Percentiles rank a stretch among this genome's conserved stretches.
phyloP scores from a whole-genome alignment of 169 alveolate genomes.

The Eimeria sp. region DNA sequence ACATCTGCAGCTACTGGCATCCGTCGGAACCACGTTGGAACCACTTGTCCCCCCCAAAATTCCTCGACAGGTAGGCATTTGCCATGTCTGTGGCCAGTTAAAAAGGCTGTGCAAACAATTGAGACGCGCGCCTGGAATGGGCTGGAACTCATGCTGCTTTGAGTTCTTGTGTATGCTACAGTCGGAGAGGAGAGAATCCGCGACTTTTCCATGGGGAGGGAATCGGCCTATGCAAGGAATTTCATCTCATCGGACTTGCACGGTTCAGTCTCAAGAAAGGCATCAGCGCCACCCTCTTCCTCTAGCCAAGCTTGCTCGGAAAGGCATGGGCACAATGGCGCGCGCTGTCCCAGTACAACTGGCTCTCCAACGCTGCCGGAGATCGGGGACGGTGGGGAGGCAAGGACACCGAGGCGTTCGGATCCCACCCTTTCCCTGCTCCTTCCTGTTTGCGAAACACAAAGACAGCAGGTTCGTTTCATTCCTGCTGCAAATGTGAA shows the following conservation, averaged over 20 bases:
- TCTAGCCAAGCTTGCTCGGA: background rate
- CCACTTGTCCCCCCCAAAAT: background rate
- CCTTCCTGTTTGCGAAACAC: background rate
- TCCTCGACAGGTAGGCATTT: constrained; percentile 13
- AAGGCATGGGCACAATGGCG: background rate
- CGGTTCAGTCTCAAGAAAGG: background rate
- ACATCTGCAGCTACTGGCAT: background rate
- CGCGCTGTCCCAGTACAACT: background rate
- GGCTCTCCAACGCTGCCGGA: background rate
- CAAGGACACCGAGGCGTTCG: background rate
- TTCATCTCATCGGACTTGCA: background rate
- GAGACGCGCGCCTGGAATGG: background rate
- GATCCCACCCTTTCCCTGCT: background rate
- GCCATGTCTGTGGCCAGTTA: background rate
- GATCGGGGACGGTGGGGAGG: background rate
- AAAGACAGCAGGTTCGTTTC: background rate
- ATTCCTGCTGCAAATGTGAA: background rate
- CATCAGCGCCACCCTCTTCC: background rate
- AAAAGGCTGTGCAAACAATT: background rate
- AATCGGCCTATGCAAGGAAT: background rate
- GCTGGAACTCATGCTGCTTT: background rate
- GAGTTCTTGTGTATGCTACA: background rate
- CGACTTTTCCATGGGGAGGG: background rate
- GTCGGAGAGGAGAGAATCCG: background rate
- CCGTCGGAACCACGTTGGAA: background rate